Base-by-base conservation (phyloP, 176 grass and related monocot species). In the Tuctoria greenei region DNA sequence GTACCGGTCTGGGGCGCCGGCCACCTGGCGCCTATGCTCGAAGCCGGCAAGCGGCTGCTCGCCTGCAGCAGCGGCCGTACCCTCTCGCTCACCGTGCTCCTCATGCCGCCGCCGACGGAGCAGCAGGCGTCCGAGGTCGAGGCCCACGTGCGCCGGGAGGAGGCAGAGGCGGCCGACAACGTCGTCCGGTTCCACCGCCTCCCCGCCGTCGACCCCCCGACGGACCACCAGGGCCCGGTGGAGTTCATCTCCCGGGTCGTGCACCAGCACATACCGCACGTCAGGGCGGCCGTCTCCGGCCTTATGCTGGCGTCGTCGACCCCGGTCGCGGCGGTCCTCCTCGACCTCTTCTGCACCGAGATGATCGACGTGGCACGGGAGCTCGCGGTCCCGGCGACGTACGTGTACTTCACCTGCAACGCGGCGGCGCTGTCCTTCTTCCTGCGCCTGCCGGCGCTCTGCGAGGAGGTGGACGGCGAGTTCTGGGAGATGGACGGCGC, bases 221-320 rank as follows among this genome's bases (percentile, higher is more conserved):
- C 39, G 24, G 38, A 44, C 23, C 15, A 20, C 72, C 4, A 25
- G 2, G 72, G 72, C 38, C 54, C 54, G 4, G 72, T 60, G 1
- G 72, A 74, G 72, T 74, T 60, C 72, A 28, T 44, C 72, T 74
- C 72, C 72, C 72, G 72, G 8, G 14, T 25, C 8, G 72, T 74
- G 38, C 13, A 6, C 11, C 21, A 20, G 8, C 54, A 74, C 72
- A 8, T 4, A 8, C 72, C 72, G 4, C 72, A 74, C 71, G 72
- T 74, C 55, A 1, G 38, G 54, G 37, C 54, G 4, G 72, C 72
- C 21, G 14, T 74, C 37, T 9, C 52, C 12, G 12, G 0, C 36
- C 4, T 59, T n/a, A n/a, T n/a, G n/a, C n/a, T n/a, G n/a, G n/a
- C n/a, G n/a, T n/a, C n/a, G 52, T 5, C n/a, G 10, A 6, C 0